phyloP scores from a whole-genome alignment of 176 grass and related monocot species.

The Zea mays region DNA sequence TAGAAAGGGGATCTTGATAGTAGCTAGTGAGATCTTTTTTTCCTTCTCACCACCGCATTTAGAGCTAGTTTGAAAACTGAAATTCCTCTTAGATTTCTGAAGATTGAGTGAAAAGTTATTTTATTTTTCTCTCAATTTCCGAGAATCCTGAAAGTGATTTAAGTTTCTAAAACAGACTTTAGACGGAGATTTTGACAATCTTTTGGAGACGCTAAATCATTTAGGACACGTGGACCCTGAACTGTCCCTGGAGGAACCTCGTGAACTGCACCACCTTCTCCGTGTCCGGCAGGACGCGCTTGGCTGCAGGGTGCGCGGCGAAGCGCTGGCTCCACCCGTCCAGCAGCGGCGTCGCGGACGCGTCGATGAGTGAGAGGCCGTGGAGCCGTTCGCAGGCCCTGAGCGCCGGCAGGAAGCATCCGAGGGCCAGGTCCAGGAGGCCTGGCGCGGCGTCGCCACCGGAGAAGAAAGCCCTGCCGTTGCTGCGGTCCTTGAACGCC shows the following conservation, averaged over 20 bases:
- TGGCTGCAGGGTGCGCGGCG: not conserved
- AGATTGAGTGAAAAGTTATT: no score
- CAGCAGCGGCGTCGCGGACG: conserved; percentile 25
- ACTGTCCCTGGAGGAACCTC: conserved; percentile 41
- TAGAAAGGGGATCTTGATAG: no score
- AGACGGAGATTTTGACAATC: no score
- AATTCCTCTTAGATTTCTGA: no score
- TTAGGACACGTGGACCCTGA: not conserved
- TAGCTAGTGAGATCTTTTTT: no score
- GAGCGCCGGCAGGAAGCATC: conserved; percentile 54
- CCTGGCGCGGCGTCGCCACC: conserved; percentile 20
- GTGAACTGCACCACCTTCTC: conserved; percentile 50
- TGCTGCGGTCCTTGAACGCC: conserved; percentile 2
- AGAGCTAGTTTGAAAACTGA: no score
- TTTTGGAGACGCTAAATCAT: no score
- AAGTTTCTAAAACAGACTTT: no score
- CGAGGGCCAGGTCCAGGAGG: conserved; percentile 39
- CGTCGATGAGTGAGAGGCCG: conserved; percentile 26
- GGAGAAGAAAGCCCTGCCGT: conserved; percentile 33
- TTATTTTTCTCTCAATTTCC: no score
- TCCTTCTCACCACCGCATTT: no score
- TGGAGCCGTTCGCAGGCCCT: conserved; percentile 44
- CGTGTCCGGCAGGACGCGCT: conserved; percentile 34
- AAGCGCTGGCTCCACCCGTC: conserved; percentile 31
- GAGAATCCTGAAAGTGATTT: no score